Conservation (phyloP, 768 basidiomycete genomes). For the Phanerochaete carnosa region DNA sequence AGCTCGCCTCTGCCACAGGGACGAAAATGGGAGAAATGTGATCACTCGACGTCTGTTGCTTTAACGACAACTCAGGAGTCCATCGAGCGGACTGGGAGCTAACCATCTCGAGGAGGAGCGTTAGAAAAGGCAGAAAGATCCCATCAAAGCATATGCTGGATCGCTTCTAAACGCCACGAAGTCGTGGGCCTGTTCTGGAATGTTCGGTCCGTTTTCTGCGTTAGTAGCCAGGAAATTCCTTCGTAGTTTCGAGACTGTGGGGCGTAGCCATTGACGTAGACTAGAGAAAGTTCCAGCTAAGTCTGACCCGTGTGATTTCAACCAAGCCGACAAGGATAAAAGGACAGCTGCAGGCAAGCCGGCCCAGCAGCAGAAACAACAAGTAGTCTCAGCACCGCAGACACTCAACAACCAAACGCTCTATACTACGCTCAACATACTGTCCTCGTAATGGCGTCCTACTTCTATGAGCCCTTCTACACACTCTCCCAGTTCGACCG, state of each 20-base stretch:
- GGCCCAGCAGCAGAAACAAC: neutral
- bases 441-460: constrained; percentile 22
- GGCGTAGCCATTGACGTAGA: neutral
- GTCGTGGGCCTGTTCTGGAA: neutral
- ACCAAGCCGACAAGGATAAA: neutral
- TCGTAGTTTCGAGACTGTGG: neutral
- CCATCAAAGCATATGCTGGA: neutral
- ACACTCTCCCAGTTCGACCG: constrained; percentile 37
- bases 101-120: no score
- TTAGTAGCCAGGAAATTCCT: neutral
- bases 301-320: neutral
- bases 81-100: no score
- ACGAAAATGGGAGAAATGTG: no score
- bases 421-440: neutral
- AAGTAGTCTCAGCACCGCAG: neutral
- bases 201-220: neutral
- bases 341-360: neutral
- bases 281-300: neutral
- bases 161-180: neutral
- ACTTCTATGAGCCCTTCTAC: constrained; percentile 37
- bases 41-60: no score
- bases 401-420: neutral
- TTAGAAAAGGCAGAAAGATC: neutral
- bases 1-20: no score
- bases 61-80: no score